Conservation (phyloP, 1,139 yeast species). For the Debaryomyces subglobosus region DNA sequence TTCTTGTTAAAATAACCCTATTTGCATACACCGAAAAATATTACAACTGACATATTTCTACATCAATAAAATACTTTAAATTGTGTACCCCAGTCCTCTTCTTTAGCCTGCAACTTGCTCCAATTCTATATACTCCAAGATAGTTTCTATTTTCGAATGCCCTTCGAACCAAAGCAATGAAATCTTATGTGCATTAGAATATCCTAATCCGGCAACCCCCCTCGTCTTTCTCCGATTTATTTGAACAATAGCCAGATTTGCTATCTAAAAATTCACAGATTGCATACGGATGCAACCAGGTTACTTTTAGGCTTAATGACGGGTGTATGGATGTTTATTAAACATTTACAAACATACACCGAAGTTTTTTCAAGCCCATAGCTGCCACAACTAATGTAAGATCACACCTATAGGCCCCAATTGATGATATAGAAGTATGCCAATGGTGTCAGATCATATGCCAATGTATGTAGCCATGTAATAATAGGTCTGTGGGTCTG, state of each 20-base stretch:
- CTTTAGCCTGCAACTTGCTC: not conserved
- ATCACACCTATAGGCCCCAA: not conserved
- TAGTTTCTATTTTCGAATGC: not conserved
- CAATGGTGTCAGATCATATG: not conserved
- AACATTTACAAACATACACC: not conserved
- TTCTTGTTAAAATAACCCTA: not conserved
- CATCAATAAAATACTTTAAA: not conserved
- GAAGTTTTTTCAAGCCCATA: not conserved
- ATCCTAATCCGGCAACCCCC: not conserved
- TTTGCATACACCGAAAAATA: not conserved
- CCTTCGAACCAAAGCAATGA: not conserved
- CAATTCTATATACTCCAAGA: not conserved
- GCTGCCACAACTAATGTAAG: not conserved
- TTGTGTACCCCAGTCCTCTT: not conserved
- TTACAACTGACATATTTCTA: not conserved
- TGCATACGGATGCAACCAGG: not conserved
- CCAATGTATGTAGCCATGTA: too few relatives aligned
- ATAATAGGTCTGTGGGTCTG: not conserved
- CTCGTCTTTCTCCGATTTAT: not conserved
- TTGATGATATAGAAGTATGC: not conserved
- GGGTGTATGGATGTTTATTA: not conserved
- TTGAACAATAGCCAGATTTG: not conserved
- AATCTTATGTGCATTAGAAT: not conserved
- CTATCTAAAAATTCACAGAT: not conserved
- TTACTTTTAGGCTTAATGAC: not conserved